phyloP scores from a whole-genome alignment of 345 rosid species.

The Mercurialis annua region DNA sequence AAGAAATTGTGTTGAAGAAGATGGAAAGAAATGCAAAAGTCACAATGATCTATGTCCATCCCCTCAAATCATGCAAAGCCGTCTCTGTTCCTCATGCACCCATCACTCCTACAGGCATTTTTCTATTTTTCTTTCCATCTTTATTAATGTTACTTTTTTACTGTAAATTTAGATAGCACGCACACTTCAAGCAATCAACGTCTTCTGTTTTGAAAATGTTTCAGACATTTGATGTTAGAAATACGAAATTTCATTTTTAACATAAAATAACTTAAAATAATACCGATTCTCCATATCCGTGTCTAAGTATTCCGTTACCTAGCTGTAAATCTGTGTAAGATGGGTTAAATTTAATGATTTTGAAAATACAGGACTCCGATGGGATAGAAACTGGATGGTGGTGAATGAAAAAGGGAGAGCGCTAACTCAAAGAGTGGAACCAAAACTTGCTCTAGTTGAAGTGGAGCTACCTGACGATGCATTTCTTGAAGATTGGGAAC shows the following conservation, averaged over 20 bases:
- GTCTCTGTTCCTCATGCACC: constrained; percentile 61
- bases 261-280: no score
- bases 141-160: no score
- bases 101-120: constrained; percentile 68
- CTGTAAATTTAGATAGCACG: no score
- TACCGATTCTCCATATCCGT: no score
- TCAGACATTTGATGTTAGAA: not conserved
- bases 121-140: no score
- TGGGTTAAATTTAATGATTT: no score
- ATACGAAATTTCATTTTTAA: not conserved
- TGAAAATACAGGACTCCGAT: constrained; percentile 57
- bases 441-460: constrained; percentile 78
- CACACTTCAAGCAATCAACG: not conserved
- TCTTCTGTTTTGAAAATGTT: no score
- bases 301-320: no score
- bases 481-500: constrained; percentile 58
- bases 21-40: constrained; percentile 33
- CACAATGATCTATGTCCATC: constrained; percentile 65
- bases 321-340: no score
- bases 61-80: constrained; percentile 81
- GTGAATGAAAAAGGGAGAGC: constrained; percentile 74
- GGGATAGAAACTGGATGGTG: constrained; percentile 87
- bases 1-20: not conserved
- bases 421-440: constrained; percentile 81
- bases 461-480: constrained; percentile 62